These are phyloP conservation scores for Psophocarpus tetragonolobus DNA, from an alignment of 306 rosid species.

Conservation along the genomic window DNA sequence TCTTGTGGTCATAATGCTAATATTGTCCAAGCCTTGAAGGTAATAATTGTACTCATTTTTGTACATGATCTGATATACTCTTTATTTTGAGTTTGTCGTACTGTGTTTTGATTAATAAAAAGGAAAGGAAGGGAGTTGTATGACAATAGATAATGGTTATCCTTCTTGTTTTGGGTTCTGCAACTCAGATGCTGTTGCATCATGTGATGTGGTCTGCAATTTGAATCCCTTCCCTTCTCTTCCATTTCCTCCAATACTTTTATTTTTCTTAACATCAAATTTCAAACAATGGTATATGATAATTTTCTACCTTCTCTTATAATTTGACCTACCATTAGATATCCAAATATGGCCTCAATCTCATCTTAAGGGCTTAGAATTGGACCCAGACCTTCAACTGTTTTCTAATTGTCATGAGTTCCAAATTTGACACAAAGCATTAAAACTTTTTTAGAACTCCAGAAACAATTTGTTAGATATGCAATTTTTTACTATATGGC, in stretches of 20 bases:
- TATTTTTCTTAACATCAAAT: background rate
- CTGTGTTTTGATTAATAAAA: background rate
- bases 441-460: background rate
- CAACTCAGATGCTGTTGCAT: background rate
- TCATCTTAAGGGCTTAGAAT: background rate
- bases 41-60: conserved; percentile 25
- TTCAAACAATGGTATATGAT: background rate
- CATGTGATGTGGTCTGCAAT: background rate
- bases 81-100: background rate
- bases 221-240: background rate
- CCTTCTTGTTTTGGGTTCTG: background rate
- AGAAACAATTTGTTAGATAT: no score
- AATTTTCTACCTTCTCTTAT: background rate
- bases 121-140: background rate
- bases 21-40: conserved; percentile 60
- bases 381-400: background rate
- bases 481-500: no score
- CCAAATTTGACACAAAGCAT: background rate
- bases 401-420: background rate
- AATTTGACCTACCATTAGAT: background rate
- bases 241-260: background rate
- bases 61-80: background rate
- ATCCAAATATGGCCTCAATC: background rate
- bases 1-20: conserved; percentile 38
- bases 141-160: background rate